phyloP scores from a whole-genome alignment of 2,329 filamentous ascomycete species.

The Fusarium tupiense region DNA sequence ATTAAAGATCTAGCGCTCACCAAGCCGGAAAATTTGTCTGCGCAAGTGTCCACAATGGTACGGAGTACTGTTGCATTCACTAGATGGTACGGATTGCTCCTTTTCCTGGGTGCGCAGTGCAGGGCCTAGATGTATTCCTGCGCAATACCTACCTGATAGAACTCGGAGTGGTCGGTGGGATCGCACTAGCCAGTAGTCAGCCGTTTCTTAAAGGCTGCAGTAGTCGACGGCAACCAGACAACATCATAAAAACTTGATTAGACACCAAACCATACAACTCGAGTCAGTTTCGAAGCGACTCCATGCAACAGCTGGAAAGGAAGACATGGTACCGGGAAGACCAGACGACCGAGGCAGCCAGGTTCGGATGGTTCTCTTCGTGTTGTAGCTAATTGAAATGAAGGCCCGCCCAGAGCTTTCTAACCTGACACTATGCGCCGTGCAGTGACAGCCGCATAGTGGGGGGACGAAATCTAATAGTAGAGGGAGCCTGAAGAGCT shows the following conservation, averaged over 20 bases:
- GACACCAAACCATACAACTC: constrained; percentile 8
- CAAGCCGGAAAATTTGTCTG: constrained; percentile 34
- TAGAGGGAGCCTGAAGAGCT: neutral
- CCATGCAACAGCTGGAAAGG: neutral
- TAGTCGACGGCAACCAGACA: constrained; percentile 8
- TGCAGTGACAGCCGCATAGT: constrained; percentile 39
- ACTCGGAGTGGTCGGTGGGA: constrained; percentile 25
- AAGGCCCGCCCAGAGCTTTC: constrained; percentile 10
- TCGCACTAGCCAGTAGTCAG: constrained; percentile 29
- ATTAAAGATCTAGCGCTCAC: constrained; percentile 21
- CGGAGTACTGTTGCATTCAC: constrained; percentile 45
- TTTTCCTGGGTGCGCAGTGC: constrained; percentile 14
- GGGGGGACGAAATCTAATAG: constrained; percentile 32
- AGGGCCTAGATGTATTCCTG: constrained; percentile 35
- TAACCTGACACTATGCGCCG: constrained; percentile 32
- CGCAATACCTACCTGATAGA: constrained; percentile 10
- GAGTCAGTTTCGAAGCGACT: neutral
- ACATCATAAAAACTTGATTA: constrained; percentile 17
- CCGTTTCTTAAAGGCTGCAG: constrained; percentile 20
- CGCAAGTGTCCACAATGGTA: constrained; percentile 46
- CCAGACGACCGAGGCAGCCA: neutral
- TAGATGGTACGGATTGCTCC: constrained; percentile 34
- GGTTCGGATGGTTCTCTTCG: constrained; percentile 1
- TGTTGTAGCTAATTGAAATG: constrained; percentile 20
- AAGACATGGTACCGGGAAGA: neutral